Evolutionary conservation across 1,284 basidiomycete genomes (phyloP), one percentile per base, ranked within the genome.

Genomic region (Sporisorium sorghi): DNA sequence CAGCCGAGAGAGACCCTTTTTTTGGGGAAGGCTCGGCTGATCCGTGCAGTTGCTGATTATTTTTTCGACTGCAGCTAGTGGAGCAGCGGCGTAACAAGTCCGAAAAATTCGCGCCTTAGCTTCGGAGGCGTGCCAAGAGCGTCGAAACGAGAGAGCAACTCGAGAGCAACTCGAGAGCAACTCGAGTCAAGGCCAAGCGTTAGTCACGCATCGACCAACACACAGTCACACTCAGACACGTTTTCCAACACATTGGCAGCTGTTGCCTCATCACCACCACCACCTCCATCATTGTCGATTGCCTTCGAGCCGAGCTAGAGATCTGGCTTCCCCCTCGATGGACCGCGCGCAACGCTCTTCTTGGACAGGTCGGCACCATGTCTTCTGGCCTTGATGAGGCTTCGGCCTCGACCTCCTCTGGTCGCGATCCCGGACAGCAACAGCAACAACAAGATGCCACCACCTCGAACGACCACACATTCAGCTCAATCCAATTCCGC

Each of bases 401-500:
- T 39, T 17, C 52, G 14, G 52, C 40, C 40, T 32, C 52, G 19
- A 30, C 40, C 40, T 43, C 52, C 44, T 54, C 40, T 9, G 42
- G 40, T 68, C 48, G 54, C 48, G 44, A 43, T 4, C 39, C 39
- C 48, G 26, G 39, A 1, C 23, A 33, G n/a, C 43, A 58, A 10
- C 23, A 40, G 5, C 30, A 49, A 28, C 37, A n/a, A 8, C 32
- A 26, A 6, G 39, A 15, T 5, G 12, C 63, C 0, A 2, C 21
- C 30, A 33, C 56, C 1, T 42, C 43, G 9, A 54, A 23, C 24
- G 65, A 68, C 37, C 43, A 68, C n/a, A 58, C 58, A 1, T 33
- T 26, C 0, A 28, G 37, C 39, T 58, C 58, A 1, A 47, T 54
- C 6, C 55, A 57, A 1, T 54, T 70, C 19, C 59, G 67, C 50